Evolutionary conservation across 345 rosid species (phyloP), one percentile per base, ranked within the genome.

Genomic region (Acer negundo): DNA sequence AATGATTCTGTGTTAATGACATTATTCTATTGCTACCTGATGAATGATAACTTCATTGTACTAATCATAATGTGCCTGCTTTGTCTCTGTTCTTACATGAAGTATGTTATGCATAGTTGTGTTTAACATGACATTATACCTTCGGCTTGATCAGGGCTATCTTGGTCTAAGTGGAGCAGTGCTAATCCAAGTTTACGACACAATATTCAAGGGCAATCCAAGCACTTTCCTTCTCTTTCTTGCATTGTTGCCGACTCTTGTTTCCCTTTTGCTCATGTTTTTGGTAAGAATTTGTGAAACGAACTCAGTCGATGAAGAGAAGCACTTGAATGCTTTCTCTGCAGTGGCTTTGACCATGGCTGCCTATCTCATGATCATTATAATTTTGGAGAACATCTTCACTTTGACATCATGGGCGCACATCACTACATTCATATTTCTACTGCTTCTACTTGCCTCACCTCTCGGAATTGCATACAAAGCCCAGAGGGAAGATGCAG

Each of bases 151-250:
- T 16, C 64, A 88, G 93, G 93, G 93, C 15, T 90, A 80, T 81
- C 28, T 86, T 15, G 89, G 91, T 53, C 76, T 90, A 12, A 83
- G 91, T 64, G 90, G 90, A 31, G 91, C 93, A 20, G 82, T 90
- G 58, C 69, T 90, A 59, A 82, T 90, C 71, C 93, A 90, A 73
- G 67, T 83, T 10, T 84, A 86, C 69, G 84, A 85, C 55, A 82
- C 88, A 17, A 8, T 85, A 13, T 88, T 84, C 72, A 55, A 78
- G 59, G 69, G 79, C 65, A 73, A 84, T 6, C 86, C 90, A 1
- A 58, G 78, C 19, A 73, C 80, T 5, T 90, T 64, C 75, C 83
- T 90, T 49, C 81, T 88, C 44, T 62, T 86, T 78, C 62, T 88
- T 67, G 84, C 90, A 42, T 56, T 88, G 1, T 65, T 85, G 75